Percentiles rank a stretch among this genome's conserved stretches.
phyloP scores from a whole-genome alignment of 495 filamentous ascomycete genomes.

The Ascobolus immersus region DNA sequence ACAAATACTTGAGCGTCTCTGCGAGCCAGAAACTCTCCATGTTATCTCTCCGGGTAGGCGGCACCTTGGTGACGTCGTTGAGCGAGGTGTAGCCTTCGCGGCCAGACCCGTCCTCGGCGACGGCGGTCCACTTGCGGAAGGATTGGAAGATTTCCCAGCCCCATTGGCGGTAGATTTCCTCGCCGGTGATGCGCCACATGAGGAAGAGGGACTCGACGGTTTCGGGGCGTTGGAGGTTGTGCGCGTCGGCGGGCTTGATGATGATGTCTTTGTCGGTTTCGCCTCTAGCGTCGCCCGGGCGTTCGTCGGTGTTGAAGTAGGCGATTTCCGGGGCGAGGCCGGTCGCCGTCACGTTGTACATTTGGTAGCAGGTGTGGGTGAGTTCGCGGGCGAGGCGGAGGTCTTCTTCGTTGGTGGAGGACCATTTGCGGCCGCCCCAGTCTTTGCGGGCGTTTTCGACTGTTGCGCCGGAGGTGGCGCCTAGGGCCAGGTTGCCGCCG shows the following conservation, averaged over 20 bases:
- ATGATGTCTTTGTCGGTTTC: slow-evolving; percentile 35
- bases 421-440: slow-evolving; percentile 31
- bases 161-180: slow-evolving; percentile 77
- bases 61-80: slow-evolving; percentile 42
- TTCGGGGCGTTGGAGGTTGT: slow-evolving; percentile 92
- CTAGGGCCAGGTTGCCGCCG: slow-evolving; percentile 82
- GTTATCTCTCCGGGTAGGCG: slow-evolving; percentile 41
- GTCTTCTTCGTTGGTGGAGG: slow-evolving; percentile 54
- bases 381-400: slow-evolving; percentile 66
- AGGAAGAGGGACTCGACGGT: slow-evolving; percentile 88
- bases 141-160: slow-evolving; percentile 96
- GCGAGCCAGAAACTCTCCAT: slow-evolving; percentile 96
- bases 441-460: slow-evolving; percentile 48
- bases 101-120: slow-evolving; percentile 35
- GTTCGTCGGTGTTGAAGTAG: slow-evolving; percentile 49
- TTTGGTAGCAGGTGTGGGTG: slow-evolving; percentile 93
- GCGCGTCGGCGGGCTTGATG: slow-evolving; percentile 48
- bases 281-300: slow-evolving; percentile 27
- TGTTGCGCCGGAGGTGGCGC: slow-evolving; percentile 50
- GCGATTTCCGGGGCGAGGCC: slow-evolving; percentile 82
- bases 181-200: slow-evolving; percentile 95
- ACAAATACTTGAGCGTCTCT: slow-evolving; percentile 95
- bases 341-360: slow-evolving; percentile 68
- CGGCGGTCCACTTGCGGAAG: slow-evolving; percentile 59
- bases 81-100: slow-evolving; percentile 75